Conservation (phyloP, 192 early-diverging fungal species). For the Backusella psychrophila region DNA sequence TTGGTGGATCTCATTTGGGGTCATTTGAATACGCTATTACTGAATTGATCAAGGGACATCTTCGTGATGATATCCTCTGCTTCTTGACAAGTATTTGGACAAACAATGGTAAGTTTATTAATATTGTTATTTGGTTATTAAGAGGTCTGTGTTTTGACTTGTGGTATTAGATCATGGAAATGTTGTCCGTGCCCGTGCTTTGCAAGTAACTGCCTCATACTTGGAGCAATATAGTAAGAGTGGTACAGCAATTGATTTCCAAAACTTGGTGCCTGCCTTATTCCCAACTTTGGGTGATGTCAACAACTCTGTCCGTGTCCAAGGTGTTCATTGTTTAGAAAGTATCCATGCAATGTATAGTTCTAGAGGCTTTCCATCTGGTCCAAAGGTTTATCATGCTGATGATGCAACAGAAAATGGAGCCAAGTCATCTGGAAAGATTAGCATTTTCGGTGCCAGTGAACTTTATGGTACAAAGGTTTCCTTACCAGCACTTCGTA, state of each 20-base stretch:
- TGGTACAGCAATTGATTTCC: slow-evolving; percentile 47
- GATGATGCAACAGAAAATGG: slow-evolving; percentile 12
- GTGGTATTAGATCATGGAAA: slow-evolving; percentile 1
- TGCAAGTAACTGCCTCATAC: slow-evolving; percentile 57
- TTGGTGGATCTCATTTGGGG: slow-evolving; percentile 29
- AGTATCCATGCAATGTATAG: slow-evolving; percentile 38
- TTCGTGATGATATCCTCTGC: slow-evolving; percentile 34
- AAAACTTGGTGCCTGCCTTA: slow-evolving; percentile 67
- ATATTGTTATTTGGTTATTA: slow-evolving; percentile 1
- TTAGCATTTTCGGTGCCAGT: not conserved
- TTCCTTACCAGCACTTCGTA: slow-evolving; percentile 56
- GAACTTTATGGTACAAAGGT: slow-evolving; percentile 51
- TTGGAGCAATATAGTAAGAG: slow-evolving; percentile 25
- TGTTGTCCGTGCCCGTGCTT: slow-evolving; percentile 44
- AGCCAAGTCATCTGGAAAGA: slow-evolving; percentile 41
- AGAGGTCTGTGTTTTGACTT: slow-evolving; percentile 38
- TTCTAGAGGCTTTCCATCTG: slow-evolving; percentile 38
- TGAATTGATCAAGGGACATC: slow-evolving; percentile 37
- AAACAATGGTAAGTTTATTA: slow-evolving; percentile 20
- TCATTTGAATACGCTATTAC: slow-evolving; percentile 40
- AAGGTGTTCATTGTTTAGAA: slow-evolving; percentile 61
- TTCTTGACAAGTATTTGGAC: slow-evolving; percentile 47
- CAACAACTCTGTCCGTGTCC: slow-evolving; percentile 55
- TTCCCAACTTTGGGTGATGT: slow-evolving; percentile 62
- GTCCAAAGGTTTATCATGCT: slow-evolving; percentile 28